Evolutionary conservation across 2,329 filamentous ascomycete genomes (phyloP).

Genomic region (Microsporum canis): DNA sequence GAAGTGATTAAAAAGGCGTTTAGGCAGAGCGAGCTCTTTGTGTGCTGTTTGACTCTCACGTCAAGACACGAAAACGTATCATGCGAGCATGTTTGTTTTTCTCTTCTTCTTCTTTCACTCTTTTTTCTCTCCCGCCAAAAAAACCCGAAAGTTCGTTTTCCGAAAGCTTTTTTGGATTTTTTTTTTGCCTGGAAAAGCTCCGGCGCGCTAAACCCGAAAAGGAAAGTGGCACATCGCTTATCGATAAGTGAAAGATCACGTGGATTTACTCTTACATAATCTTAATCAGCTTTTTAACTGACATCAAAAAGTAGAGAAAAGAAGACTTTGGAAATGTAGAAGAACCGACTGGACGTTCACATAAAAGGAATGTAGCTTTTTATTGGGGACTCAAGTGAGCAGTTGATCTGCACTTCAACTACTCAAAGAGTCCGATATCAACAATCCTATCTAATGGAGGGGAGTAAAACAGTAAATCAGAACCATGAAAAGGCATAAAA

Average conservation of each 20-base stretch:
- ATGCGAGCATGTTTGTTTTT: not conserved
- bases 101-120: not conserved
- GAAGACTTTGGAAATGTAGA: not conserved
- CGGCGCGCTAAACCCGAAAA: not conserved
- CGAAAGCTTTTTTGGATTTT: conserved; percentile 1
- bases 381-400: conserved; percentile 2
- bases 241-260: not conserved
- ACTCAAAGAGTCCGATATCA: not conserved
- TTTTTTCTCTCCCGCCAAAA: not conserved
- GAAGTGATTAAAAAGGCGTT: not conserved
- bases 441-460: not conserved
- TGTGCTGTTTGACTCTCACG: not conserved
- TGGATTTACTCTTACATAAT: not conserved
- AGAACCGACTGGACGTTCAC: not conserved
- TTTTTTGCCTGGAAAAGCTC: not conserved
- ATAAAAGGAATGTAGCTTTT: not conserved
- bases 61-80: not conserved
- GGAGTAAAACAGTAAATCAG: not conserved
- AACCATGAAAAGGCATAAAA: not conserved
- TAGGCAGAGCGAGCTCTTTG: not conserved
- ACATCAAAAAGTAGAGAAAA: not conserved
- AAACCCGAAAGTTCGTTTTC: not conserved
- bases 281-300: not conserved
- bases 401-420: conserved; percentile 36
- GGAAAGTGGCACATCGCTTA: not conserved